Base-by-base conservation (phyloP, 805 yeast genomes). In the Pichia deserticola region DNA sequence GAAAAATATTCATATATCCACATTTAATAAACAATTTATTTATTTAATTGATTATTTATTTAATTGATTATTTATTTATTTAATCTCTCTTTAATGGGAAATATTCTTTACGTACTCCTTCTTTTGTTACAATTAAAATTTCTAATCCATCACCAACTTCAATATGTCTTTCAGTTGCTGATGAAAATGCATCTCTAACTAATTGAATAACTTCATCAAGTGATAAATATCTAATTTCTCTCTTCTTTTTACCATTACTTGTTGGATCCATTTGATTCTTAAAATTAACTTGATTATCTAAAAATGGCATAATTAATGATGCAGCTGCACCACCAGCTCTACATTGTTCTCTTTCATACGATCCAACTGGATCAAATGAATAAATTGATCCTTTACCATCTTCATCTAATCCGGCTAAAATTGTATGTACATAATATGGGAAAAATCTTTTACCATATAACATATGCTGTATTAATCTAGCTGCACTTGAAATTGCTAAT, bases 301-400 rank as follows among this genome's bases (percentile, higher is more conserved):
- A 79, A 67, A 93, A 93, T 5, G 99, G 99, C 95, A 90, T 89
- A 57, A 93, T 89, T 70, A 93, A 78, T 55, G 89, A 80, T 1
- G 97, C 93, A 32, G 98, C 98, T 12, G 97, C 93, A 40, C 99
- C 99, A 56, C 96, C 97, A 3, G 98, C 98, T 63, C 97, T 81
- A 70, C 97, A 89, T 65, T 90, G 96, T 67, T 90, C 97, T 61
- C 97, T 81, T 70, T 93, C 98, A 65, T 93, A 93, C 2, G 97
- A 89, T 4, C 99, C 99, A 51, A 93, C 96, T 1, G 98, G 98
- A 66, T 93, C 99, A 66, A 88, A 93, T 12, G 98, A 90, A 67
- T 87, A 93, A 36, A 93, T 88, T 3, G 96, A 89, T 38, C 99
- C 99, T 60, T 84, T 84, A 11, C 99, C 99, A 51, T 84, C 82